A percentile compares a stretch with the other conserved stretches of the same genome.
Conservation (phyloP, 306 rosid genomes). For the Lathyrus aphaca region DNA sequence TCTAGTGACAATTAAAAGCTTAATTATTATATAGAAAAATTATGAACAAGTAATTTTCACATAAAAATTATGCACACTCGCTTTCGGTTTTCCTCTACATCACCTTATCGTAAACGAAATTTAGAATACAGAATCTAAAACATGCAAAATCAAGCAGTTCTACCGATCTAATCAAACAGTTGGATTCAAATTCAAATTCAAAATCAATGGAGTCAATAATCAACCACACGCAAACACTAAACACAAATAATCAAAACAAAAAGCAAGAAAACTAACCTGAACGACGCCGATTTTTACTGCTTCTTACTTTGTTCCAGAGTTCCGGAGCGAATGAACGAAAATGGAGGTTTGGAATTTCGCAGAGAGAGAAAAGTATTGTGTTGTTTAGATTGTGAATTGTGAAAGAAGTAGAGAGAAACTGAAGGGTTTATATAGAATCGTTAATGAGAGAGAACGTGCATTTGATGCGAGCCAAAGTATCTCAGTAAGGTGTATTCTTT, state of each 20-base stretch:
- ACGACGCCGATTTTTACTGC: constrained; percentile 3
- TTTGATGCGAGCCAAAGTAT: no score
- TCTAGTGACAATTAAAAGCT: neutral
- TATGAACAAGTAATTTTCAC: neutral
- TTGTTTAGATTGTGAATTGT: constrained; percentile 9
- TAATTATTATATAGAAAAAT: neutral
- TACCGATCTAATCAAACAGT: constrained; percentile 28
- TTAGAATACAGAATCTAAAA: neutral
- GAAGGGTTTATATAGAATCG: constrained; percentile 34
- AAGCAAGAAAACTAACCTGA: constrained; percentile 38
- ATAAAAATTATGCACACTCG: neutral
- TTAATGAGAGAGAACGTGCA: constrained; percentile 11
- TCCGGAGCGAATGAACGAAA: neutral
- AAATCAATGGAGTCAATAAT: neutral
- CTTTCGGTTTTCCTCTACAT: neutral
- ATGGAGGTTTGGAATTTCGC: constrained; percentile 3
- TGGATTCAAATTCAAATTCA: neutral
- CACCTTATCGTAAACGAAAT: neutral
- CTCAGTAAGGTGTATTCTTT: constrained; percentile 35
- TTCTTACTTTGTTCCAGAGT: neutral
- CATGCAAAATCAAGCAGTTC: constrained; percentile 18
- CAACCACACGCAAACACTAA: neutral
- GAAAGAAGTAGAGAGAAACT: constrained; percentile 25
- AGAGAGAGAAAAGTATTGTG: neutral
- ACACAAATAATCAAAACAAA: neutral